Evolutionary conservation across 768 basidiomycete species (phyloP), one percentile per base, ranked within the genome.

Genomic region (Polyporus arcularius): DNA sequence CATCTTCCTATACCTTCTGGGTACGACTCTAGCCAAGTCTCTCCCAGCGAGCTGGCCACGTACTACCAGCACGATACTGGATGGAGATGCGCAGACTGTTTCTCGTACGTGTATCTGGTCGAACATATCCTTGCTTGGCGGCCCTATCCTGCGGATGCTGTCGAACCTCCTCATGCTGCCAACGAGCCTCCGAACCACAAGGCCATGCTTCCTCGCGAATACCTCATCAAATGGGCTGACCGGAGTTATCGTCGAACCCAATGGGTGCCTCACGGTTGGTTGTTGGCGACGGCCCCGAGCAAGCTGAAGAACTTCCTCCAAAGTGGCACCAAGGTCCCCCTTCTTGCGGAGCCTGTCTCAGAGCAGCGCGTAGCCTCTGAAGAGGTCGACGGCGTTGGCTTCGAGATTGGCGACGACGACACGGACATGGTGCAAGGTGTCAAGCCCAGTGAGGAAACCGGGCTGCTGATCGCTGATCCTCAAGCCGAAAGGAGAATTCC

Each of bases 221-320:
- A 98, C 71, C 85, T 98, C 12, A 85, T 98, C 57, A 98, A 98
- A 72, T 98, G 94, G 94, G 73, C 73, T 9, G 85, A 80, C 42
- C 77, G 89, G 47, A 92, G 94, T 64, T 98, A 91, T 72, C 79
- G 90, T 55, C 84, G 89, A 45, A 76, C 84, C 11, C 82, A 89
- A 71, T 98, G 95, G 95, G 94, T 97, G 2, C 90, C 94, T 32
- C 95, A 98, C 67, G 86, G 89, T 79, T 98, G 94, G 94, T 78
- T 97, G 2, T 77, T 86, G 32, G 83, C 88, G 10, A 86, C 83
- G n/a, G 78, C 84, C 53, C 70, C 75, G n/a, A 69, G 73, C 11
- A 92, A 88, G 69, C 75, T 97, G 60, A 89, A 88, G 65, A 83
- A 91, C 70, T 98, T 96, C 74, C 76, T 96, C 41, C 65, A 72